Base-by-base conservation (phyloP, 73 alveolate species). In the Blepharisma stoltei region DNA sequence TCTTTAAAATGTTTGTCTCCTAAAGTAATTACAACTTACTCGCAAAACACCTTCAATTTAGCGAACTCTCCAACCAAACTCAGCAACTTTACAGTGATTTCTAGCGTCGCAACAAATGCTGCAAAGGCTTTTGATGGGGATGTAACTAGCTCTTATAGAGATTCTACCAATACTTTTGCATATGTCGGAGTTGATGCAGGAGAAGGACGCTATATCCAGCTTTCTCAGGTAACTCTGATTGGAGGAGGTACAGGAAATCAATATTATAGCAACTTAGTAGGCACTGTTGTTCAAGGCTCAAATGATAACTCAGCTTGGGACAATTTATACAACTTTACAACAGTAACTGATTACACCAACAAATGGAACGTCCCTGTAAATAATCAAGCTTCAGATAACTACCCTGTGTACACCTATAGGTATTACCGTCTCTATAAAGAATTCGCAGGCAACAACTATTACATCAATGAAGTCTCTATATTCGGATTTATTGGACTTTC, bases 141-240 rank as follows among this genome's bases (percentile, higher is more conserved):
- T 0, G 23, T 5, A 2, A 2, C 2, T 1, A 60, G 6, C 23
- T 5, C 0, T 60, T 60, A 60, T 60, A 20, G 18, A 60, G 73
- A 60, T 60, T 1, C 4, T 0, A 25, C 46, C 14, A 60, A 60
- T 60, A 38, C 73, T 1, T n/a, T 14, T 60, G 73, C 11, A 18
- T 60, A 18, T 25, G 14, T 60, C 14, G 73, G 73, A 25, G 23
- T 60, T 60, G 73, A 60, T 60, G 73, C 23, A 25, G 45, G 45
- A 20, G 23, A 11, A 14, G 73, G 73, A 14, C 23, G 46, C 18
- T 14, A n/a, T 8, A 14, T 60, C 5, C n/a, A 60, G 2, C 46
- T 60, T 60, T 25, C 37, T 18, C 11, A n/a, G 46, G 23, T 60
- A 8, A n/a, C n/a, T 18, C 5, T 60, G 14, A 60, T 60, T 60